A percentile compares a stretch with the other conserved stretches of the same genome.
Conservation (phyloP, 2,329 filamentous ascomycete species). For the Curvularia verruculosa region DNA sequence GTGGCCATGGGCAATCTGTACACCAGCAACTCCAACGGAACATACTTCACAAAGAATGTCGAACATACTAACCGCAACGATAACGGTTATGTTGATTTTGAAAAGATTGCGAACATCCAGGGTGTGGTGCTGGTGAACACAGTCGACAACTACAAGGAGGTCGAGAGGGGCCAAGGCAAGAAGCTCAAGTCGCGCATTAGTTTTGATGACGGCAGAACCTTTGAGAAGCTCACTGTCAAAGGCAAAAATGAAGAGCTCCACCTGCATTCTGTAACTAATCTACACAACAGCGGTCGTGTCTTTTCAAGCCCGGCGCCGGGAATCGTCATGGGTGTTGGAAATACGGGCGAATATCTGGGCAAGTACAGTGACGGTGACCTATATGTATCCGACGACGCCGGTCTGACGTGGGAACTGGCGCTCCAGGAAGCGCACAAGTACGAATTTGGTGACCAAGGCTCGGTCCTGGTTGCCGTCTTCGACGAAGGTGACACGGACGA, state of each 20-base stretch:
- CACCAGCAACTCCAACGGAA: conserved; percentile 96
- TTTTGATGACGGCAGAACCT: conserved; percentile 93
- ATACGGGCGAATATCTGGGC: conserved; percentile 77
- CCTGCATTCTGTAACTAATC: conserved; percentile 88
- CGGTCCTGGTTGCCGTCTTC: conserved; percentile 80
- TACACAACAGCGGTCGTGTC: conserved; percentile 80
- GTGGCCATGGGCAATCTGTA: conserved; percentile 85
- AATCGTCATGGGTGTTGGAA: conserved; percentile 91
- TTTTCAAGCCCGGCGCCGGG: conserved; percentile 95
- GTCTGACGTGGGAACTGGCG: conserved; percentile 78
- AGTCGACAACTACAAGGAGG: conserved; percentile 83
- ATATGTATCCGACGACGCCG: conserved; percentile 90
- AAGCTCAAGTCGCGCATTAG: conserved; percentile 82
- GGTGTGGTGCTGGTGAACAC: conserved; percentile 90
- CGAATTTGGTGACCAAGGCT: conserved; percentile 93
- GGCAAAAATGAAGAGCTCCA: conserved; percentile 73
- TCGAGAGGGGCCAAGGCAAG: conserved; percentile 64
- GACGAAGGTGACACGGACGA: conserved; percentile 68
- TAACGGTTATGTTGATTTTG: conserved; percentile 85
- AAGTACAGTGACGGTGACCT: conserved; percentile 76
- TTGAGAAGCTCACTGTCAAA: conserved; percentile 72
- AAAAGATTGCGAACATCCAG: conserved; percentile 89
- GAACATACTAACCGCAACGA: conserved; percentile 88
- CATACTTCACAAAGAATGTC: conserved; percentile 90
- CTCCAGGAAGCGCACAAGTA: conserved; percentile 88